Conservation (phyloP, 2,329 filamentous ascomycete species). For the Arachnomyces sp. region DNA sequence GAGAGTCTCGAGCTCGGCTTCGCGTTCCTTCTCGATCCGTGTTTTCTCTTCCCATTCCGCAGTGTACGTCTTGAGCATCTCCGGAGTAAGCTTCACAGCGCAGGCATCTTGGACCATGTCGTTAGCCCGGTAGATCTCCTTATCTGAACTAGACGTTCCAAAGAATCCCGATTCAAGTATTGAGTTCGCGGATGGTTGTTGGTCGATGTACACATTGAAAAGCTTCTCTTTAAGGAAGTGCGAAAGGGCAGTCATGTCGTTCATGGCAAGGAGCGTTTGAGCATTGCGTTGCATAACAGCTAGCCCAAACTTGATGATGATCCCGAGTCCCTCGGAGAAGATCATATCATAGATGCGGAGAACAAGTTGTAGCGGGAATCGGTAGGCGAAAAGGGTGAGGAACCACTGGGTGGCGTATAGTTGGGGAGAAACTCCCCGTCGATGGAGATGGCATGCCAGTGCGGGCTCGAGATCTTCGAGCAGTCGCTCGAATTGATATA, state of each 20-base stretch:
- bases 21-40: conserved; percentile 69
- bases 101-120: conserved; percentile 89
- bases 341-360: conserved; percentile 95
- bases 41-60: conserved; percentile 89
- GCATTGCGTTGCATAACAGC: conserved; percentile 95
- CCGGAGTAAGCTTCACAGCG: conserved; percentile 72
- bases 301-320: conserved; percentile 88
- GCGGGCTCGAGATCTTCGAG: conserved; percentile 91
- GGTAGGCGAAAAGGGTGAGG: conserved; percentile 94
- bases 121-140: conserved; percentile 92
- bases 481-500: conserved; percentile 91
- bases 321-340: conserved; percentile 77
- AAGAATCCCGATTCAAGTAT: conserved; percentile 97
- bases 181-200: conserved; percentile 81
- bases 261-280: conserved; percentile 66
- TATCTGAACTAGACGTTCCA: conserved; percentile 82
- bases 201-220: conserved; percentile 96
- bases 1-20: conserved; percentile 69
- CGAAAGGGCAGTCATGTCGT: conserved; percentile 83
- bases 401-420: conserved; percentile 99
- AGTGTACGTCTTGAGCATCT: conserved; percentile 72
- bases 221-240: conserved; percentile 86
- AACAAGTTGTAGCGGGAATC: conserved; percentile 91
- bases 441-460: conserved; percentile 85
- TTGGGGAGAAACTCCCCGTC: conserved; percentile 78